These are phyloP conservation scores for Lycium barbarum DNA, from an alignment of 257 asterid genomes.

Conservation along the genomic window DNA sequence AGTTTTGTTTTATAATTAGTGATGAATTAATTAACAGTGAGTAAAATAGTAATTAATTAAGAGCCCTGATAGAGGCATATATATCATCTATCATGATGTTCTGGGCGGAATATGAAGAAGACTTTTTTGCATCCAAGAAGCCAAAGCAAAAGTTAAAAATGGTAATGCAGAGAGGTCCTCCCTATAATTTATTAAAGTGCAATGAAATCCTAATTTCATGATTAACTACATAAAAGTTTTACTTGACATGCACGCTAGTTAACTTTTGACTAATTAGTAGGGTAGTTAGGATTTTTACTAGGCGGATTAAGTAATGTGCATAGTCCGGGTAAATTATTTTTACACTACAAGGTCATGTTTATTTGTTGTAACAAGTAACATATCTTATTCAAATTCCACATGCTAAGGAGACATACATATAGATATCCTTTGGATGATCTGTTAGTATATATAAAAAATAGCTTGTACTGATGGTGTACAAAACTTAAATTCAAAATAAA, in stretches of 20 bases:
- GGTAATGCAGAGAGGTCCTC: background rate
- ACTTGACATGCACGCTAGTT: background rate
- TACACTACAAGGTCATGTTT: background rate
- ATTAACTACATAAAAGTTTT: background rate
- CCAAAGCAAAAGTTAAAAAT: background rate
- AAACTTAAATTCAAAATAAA: background rate
- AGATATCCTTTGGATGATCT: background rate
- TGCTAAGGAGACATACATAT: too few species aligned
- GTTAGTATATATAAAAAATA: background rate
- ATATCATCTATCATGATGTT: background rate
- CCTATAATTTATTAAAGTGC: background rate
- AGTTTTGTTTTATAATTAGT: constrained; percentile 28
- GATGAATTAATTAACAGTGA: background rate
- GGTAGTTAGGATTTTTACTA: background rate
- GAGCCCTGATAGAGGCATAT: background rate
- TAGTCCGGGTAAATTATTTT: background rate
- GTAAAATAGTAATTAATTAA: background rate
- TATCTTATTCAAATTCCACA: background rate
- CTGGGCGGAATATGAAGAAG: background rate
- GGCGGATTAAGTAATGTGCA: background rate
- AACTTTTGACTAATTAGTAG: background rate
- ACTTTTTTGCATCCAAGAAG: background rate
- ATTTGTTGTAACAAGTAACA: background rate
- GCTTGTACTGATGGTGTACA: background rate
- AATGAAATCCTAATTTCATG: background rate